Conservation (phyloP, 768 basidiomycete genomes). For the Pilatotrama ljubarskyi region DNA sequence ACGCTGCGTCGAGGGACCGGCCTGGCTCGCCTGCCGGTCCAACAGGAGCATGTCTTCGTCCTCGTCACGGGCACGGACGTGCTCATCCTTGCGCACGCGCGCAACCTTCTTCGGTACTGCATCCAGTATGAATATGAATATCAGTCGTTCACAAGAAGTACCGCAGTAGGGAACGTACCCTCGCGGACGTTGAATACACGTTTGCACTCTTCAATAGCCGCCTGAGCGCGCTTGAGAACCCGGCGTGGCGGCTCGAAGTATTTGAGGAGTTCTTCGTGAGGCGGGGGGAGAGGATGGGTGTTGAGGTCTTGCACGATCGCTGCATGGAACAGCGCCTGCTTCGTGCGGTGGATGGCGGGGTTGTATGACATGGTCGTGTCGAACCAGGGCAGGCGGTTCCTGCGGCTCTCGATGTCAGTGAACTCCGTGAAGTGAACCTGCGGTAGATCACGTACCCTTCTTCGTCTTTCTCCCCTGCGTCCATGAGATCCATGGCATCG, state of each 20-base stretch:
- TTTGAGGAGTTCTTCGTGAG: conserved; percentile 81
- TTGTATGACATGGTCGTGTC: conserved; percentile 78
- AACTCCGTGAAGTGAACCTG: not conserved
- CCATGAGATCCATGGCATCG: conserved; percentile 84
- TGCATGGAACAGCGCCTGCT: conserved; percentile 90
- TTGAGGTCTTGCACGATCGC: conserved; percentile 77
- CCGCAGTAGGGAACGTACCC: conserved; percentile 43
- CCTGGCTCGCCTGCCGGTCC: conserved; percentile 37
- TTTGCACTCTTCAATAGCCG: conserved; percentile 62
- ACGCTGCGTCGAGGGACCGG: conserved; percentile 22
- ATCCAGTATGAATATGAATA: no score
- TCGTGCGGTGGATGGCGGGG: conserved; percentile 86
- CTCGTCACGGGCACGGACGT: conserved; percentile 62
- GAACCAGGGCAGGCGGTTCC: conserved; percentile 72
- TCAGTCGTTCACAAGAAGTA: not conserved
- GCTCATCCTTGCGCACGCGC: conserved; percentile 59
- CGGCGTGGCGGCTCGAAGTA: conserved; percentile 79
- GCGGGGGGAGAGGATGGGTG: conserved; percentile 75
- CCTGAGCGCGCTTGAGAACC: conserved; percentile 60
- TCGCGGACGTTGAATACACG: conserved; percentile 73
- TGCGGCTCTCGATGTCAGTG: conserved; percentile 30
- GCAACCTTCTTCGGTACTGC: conserved; percentile 65
- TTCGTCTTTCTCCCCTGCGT: conserved; percentile 73
- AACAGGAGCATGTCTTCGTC: conserved; percentile 61
- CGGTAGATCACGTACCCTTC: conserved; percentile 51